phyloP scores from a whole-genome alignment of 306 rosid genomes.

The Vigna nakashimae region DNA sequence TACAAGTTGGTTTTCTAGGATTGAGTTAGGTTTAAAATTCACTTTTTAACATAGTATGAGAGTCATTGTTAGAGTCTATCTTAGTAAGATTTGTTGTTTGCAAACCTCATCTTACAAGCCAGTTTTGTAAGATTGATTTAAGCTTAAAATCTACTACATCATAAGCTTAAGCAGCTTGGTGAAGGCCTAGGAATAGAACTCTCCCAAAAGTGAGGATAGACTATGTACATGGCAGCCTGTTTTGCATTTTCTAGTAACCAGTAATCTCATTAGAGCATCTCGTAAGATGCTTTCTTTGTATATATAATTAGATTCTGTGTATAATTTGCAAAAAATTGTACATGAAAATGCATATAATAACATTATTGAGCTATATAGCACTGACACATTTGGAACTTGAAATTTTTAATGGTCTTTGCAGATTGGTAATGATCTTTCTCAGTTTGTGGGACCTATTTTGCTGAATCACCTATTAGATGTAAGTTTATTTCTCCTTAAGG shows the following conservation, averaged over 20 bases:
- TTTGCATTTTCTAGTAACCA: constrained; percentile 9
- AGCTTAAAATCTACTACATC: neutral
- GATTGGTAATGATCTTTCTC: constrained; percentile 83
- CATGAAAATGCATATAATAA: constrained; percentile 6
- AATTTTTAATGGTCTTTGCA: constrained; percentile 49
- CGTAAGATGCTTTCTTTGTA: neutral
- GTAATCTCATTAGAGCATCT: neutral
- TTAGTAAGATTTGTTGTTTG: too few species aligned
- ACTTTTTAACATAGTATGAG: too few species aligned
- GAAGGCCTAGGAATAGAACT: neutral
- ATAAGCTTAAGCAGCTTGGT: constrained; percentile 8
- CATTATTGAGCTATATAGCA: constrained; percentile 16
- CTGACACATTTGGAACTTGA: constrained; percentile 33
- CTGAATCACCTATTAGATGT: constrained; percentile 77
- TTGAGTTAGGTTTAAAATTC: too few species aligned
- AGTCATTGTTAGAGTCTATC: too few species aligned
- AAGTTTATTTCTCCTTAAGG: constrained; percentile 39
- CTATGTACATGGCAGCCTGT: neutral
- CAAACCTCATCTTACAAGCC: too few species aligned
- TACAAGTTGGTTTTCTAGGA: too few species aligned
- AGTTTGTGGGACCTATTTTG: constrained; percentile 76
- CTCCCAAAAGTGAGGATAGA: neutral
- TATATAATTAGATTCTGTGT: neutral
- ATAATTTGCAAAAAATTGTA: neutral
- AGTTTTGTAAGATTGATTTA: too few species aligned